Evolutionary conservation across 257 asterid genomes (phyloP).

Genomic region (Leptodermis oblonga): DNA sequence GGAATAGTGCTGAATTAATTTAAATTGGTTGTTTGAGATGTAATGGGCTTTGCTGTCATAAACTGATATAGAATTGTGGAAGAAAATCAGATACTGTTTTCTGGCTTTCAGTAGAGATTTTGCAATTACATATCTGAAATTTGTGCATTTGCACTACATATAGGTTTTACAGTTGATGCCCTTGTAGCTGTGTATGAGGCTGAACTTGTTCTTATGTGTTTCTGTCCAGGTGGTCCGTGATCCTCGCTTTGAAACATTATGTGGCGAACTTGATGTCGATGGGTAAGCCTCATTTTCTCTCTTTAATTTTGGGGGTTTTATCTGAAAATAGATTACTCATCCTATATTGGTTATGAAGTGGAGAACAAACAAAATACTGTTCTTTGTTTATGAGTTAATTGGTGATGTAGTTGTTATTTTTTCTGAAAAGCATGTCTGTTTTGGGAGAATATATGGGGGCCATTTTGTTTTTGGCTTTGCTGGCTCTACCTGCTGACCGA

Average conservation of each 20-base stretch:
- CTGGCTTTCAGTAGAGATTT: neutral
- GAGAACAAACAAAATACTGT: neutral
- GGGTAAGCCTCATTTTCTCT: slow-evolving; percentile 38
- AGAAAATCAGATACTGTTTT: neutral
- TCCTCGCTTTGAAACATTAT: slow-evolving; percentile 92
- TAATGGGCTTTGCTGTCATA: neutral
- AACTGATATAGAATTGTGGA: no score
- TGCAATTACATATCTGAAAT: no score
- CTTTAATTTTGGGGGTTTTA: neutral
- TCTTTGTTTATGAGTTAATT: neutral
- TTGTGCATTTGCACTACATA: neutral
- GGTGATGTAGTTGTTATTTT: no score
- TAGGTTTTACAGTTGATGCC: neutral
- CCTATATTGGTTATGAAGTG: neutral
- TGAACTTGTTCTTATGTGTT: neutral
- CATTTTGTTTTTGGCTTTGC: neutral
- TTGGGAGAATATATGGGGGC: neutral
- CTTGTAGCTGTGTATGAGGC: neutral
- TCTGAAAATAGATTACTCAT: neutral
- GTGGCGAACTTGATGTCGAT: slow-evolving; percentile 62
- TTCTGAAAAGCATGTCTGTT: no score
- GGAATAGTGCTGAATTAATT: neutral
- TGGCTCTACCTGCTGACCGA: neutral
- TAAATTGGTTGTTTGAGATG: neutral
- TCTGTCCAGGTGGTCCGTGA: slow-evolving; percentile 64